These are phyloP conservation scores for Hymenoscyphus occultus DNA, from an alignment of 2,329 filamentous ascomycete genomes.

Conservation along the genomic window DNA sequence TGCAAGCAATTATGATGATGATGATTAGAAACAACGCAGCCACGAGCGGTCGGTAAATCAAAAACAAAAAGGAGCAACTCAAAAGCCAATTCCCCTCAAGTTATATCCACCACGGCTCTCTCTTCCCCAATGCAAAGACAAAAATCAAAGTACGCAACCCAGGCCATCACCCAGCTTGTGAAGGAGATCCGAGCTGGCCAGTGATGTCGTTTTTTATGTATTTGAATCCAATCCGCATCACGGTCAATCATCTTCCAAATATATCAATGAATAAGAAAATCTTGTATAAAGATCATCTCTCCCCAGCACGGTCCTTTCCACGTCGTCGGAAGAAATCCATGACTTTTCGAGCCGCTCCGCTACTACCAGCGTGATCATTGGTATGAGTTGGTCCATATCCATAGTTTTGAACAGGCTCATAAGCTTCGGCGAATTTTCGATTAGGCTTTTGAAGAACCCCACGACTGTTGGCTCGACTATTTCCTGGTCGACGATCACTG, in stretches of 20 bases:
- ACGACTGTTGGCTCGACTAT: constrained; percentile 37
- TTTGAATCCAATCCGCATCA: constrained; percentile 15
- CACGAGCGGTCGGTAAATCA: neutral
- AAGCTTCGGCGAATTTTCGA: constrained; percentile 81
- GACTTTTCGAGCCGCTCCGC: constrained; percentile 82
- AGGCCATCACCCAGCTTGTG: constrained; percentile 2
- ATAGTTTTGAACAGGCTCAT: constrained; percentile 69
- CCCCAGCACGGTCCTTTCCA: constrained; percentile 58
- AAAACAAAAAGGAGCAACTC: constrained; percentile 1
- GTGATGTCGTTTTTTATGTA: constrained; percentile 6
- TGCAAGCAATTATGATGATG: constrained; percentile 3
- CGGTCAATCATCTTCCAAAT: constrained; percentile 28
- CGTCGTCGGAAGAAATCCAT: constrained; percentile 98
- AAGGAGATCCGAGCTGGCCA: constrained; percentile 2
- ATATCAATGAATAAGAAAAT: constrained; percentile 4
- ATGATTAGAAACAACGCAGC: neutral
- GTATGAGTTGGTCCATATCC: constrained; percentile 50
- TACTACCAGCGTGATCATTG: constrained; percentile 71
- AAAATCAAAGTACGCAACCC: neutral
- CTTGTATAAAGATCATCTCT: constrained; percentile 30
- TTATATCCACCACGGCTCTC: constrained; percentile 2
- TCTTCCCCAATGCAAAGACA: constrained; percentile 3
- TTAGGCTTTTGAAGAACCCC: constrained; percentile 80
- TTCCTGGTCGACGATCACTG: constrained; percentile 25
- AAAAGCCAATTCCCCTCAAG: neutral